Base-by-base conservation (phyloP, 78 protist species). In the Dictyostelium citrinum region DNA sequence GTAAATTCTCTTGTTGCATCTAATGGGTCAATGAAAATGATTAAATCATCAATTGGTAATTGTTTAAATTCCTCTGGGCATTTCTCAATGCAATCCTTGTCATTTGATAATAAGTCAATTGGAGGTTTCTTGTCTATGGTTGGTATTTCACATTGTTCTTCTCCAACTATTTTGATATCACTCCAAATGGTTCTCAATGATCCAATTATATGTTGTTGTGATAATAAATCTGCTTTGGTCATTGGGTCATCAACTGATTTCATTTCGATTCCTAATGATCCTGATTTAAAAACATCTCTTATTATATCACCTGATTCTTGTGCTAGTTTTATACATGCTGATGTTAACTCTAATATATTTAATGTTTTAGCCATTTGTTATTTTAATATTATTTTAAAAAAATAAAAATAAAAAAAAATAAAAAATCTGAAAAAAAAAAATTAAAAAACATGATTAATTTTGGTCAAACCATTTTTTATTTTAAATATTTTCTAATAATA, bases 1-100 rank as follows among this genome's bases (percentile, higher is more conserved):
- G 90, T 79, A 35, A 93, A 93, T 24, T 93, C 96, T 49, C 90
- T 75, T 10, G 96, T 93, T 67, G 96, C 96, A 39, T 93, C 96
- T 4, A 93, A 72, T 33, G 96, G 96, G 24, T 93, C 96, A 35
- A 93, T 67, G 35, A 88, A 93, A 17, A 93, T 64, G 6, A 86
- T 84, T 35, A 84, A 49, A 27, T 93, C 96, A 0, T 43, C 45
- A 20, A 37, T 29, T 11, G 68, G 81, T 60, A 82, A 45, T 1
- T 2, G 14, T 49, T 11, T 29, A 7, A 45, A 85, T 22, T 70
- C 90, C 2, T 22, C 16, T 33, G 68, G 90, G 5, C 22, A 22
- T 37, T n/a, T 35, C 5, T 84, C 76, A 3, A 31, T 27, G 5
- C 27, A 12, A 12, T 80, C 12, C 31, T 84, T 16, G 1, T 33